phyloP scores from a whole-genome alignment of 345 rosid genomes.

The Microthlaspi erraticum region DNA sequence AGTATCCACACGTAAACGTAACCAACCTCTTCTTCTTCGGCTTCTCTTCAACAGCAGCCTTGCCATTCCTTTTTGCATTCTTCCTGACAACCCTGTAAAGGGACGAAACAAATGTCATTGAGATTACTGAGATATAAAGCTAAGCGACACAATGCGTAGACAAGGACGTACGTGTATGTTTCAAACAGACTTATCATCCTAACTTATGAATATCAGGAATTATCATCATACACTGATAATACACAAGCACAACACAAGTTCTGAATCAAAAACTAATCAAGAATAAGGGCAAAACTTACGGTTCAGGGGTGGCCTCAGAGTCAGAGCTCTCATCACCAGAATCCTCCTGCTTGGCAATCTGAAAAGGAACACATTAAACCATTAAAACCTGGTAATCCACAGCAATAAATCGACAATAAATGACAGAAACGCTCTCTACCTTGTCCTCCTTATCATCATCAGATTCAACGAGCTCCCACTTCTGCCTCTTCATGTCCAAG shows the following conservation, averaged over 20 bases:
- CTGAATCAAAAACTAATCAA: neutral
- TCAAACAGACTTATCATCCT: neutral
- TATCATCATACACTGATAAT: neutral
- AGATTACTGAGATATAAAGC: neutral
- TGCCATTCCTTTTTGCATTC: neutral
- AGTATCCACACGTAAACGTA: neutral
- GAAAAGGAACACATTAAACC: neutral
- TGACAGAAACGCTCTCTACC: slow-evolving; percentile 15
- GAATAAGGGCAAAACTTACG: slow-evolving; percentile 31
- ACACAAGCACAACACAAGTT: slow-evolving; percentile 3
- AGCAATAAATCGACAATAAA: neutral
- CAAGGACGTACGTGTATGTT: neutral
- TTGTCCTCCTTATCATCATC: slow-evolving; percentile 19
- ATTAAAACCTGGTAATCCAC: slow-evolving; percentile 1
- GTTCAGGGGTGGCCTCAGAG: slow-evolving; percentile 11
- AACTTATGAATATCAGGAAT: neutral
- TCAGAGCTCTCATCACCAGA: slow-evolving; percentile 21
- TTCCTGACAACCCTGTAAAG: slow-evolving; percentile 6
- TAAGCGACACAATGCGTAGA: neutral
- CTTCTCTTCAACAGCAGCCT: neutral
- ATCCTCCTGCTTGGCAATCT: slow-evolving; percentile 2
- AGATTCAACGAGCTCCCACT: slow-evolving; percentile 19
- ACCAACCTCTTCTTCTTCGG: slow-evolving; percentile 14
- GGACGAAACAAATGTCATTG: slow-evolving; percentile 4
- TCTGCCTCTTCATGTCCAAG: slow-evolving; percentile 23